Percentiles rank a stretch among this genome's conserved stretches.
These are phyloP conservation scores for Jaltomata sinuosa DNA, from an alignment of 257 asterid species.

Conservation along the genomic window DNA sequence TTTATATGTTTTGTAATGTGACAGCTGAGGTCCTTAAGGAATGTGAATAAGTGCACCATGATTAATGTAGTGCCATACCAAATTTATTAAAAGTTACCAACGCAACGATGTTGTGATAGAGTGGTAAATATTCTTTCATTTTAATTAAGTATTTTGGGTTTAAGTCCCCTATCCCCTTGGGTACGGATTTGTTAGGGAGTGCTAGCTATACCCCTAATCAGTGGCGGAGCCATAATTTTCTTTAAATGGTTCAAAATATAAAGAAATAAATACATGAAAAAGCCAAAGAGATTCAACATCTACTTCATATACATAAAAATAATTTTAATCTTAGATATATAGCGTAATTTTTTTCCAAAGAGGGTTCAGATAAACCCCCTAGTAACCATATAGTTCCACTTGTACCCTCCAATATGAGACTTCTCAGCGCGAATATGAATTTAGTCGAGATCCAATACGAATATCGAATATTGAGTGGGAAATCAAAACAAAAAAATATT, in stretches of 20 bases:
- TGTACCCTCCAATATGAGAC: not conserved
- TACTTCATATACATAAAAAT: too few species aligned
- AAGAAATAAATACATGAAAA: too few species aligned
- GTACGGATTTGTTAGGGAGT: not conserved
- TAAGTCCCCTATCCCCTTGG: not conserved
- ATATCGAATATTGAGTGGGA: not conserved
- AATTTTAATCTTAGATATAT: too few species aligned
- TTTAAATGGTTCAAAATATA: too few species aligned
- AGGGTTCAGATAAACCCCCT: too few species aligned
- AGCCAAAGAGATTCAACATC: too few species aligned
- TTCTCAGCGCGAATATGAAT: rapidly evolving
- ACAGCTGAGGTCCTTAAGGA: not conserved
- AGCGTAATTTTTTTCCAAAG: too few species aligned
- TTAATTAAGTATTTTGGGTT: rapidly evolving
- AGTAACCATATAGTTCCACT: too few species aligned
- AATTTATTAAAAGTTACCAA: not conserved
- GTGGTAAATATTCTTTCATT: not conserved
- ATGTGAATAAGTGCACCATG: conserved; percentile 3
- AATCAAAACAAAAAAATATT: not conserved
- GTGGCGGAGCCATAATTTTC: too few species aligned
- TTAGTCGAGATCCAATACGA: not conserved
- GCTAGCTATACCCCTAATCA: too few species aligned
- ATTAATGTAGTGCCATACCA: not conserved
- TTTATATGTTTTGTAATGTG: not conserved
- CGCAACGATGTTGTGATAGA: rapidly evolving